Evolutionary conservation across 192 early-diverging fungal genomes (phyloP).

Genomic region (Gaertneriomyces semiglobifer): DNA sequence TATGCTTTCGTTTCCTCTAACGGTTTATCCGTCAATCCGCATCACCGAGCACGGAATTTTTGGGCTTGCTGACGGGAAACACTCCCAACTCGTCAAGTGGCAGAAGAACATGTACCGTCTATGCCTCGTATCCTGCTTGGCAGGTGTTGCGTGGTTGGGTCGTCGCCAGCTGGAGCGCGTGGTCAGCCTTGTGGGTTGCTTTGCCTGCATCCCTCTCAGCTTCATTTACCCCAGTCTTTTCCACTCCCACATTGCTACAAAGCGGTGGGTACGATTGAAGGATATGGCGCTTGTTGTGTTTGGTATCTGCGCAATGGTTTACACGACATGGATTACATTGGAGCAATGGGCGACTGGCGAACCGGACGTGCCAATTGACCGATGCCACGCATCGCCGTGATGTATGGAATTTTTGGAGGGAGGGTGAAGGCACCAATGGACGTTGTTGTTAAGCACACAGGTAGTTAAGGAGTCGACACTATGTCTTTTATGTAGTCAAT

Average conservation of each 20-base stretch:
- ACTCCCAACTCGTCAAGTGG: slow-evolving; percentile 75
- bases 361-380: slow-evolving; percentile 46
- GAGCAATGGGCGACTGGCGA: slow-evolving; percentile 54
- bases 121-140: slow-evolving; percentile 63
- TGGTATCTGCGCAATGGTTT: slow-evolving; percentile 69
- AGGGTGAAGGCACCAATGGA: no score
- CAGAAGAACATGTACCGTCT: slow-evolving; percentile 79
- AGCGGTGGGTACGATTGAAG: slow-evolving; percentile 33
- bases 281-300: slow-evolving; percentile 65
- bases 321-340: slow-evolving; percentile 78
- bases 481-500: no score
- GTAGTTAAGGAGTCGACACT: no score
- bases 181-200: slow-evolving; percentile 77
- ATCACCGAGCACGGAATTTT: slow-evolving; percentile 90
- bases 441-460: no score
- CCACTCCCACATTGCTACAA: slow-evolving; percentile 56
- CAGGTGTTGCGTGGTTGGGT: slow-evolving; percentile 71
- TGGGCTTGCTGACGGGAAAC: slow-evolving; percentile 68
- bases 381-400: slow-evolving; percentile 22
- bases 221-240: slow-evolving; percentile 88
- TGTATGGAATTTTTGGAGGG: no score
- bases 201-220: slow-evolving; percentile 67
- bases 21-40: slow-evolving; percentile 88
- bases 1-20: slow-evolving; percentile 87
- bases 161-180: slow-evolving; percentile 76